Evolutionary conservation across 140 eudicot species (phyloP), one percentile per base, ranked within the genome.

Genomic region (Anethum foeniculum): DNA sequence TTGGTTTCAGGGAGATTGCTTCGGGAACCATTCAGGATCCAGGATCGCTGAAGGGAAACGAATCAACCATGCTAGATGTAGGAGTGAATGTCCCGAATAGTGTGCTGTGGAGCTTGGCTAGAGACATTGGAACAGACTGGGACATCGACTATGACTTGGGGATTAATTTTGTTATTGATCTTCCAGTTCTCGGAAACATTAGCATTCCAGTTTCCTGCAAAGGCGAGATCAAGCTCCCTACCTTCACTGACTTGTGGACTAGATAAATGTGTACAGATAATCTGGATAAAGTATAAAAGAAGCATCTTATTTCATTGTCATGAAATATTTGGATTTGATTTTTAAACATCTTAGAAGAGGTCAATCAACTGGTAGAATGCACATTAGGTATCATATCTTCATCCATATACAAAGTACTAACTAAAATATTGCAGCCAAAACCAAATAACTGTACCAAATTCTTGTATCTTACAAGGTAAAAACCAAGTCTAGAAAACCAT

Each of bases 191-290:
- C 6, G 98, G 98, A 10, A 90, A 88, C 80, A 1, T 91, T 8
- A 87, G 85, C 52, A 91, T 93, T 60, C 98, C 97, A 5, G 67
- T 91, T 3, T 80, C 87, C 21, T 86, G 83, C 62, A 83, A 81
- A 82, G 98, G 98, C 3, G 97, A 87, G 90, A 81, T 93, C 82
- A 93, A 93, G 81, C 92, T 93, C 64, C 98, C 98, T 7, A 85
- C 96, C 16, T 25, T 91, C 49, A 72, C 84, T 27, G 90, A 85
- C 88, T 83, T 93, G 49, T 85, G 84, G 49, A 82, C 71, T 11
- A 51, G 0, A 51, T 77, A 49, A 74, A 3, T n/a, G 16, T 25
- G 30, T 2, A 5, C 12, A 56, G 14, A 23, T 23, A 10, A 60
- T 62, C 52, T 12, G 16, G 52, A 11, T 12, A 47, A 47, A 1